Conservation (phyloP, 768 basidiomycete genomes). For the Boletus fagicola region DNA sequence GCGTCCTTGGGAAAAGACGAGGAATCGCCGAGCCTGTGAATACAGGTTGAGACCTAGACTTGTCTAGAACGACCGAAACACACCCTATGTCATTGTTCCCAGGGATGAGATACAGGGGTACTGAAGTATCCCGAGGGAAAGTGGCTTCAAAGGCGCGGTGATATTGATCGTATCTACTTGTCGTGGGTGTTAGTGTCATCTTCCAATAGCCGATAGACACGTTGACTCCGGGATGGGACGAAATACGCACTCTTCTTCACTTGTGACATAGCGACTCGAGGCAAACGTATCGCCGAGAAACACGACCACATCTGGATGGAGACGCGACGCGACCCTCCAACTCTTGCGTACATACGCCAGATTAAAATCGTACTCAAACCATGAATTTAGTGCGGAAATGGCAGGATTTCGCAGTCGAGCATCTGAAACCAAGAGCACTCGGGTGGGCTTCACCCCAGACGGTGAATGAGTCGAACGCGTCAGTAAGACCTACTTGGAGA, state of each 20-base stretch:
- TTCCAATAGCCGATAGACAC: background rate
- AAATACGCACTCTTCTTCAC: constrained; percentile 53
- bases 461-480: constrained; percentile 9
- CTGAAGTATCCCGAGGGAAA: constrained; percentile 44
- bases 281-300: constrained; percentile 79
- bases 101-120: constrained; percentile 56
- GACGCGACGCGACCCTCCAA: constrained; percentile 60
- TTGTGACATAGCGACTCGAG: constrained; percentile 53
- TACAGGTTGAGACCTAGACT: background rate
- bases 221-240: constrained; percentile 23
- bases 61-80: constrained; percentile 18
- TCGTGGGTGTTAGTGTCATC: constrained; percentile 1
- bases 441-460: constrained; percentile 37
- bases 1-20: constrained; percentile 50
- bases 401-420: constrained; percentile 52
- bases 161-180: constrained; percentile 59
- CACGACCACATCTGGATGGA: constrained; percentile 64
- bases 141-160: constrained; percentile 59
- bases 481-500: constrained; percentile 1
- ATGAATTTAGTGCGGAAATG: constrained; percentile 35
- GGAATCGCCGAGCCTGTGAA: constrained; percentile 52
- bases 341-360: constrained; percentile 63
- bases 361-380: constrained; percentile 46
- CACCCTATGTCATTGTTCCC: constrained; percentile 84
- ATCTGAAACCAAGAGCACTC: constrained; percentile 69